Percentiles rank a stretch among this genome's conserved stretches.
Conservation (phyloP, 805 yeast genomes). For the Wickerhamomyces bisporus region DNA sequence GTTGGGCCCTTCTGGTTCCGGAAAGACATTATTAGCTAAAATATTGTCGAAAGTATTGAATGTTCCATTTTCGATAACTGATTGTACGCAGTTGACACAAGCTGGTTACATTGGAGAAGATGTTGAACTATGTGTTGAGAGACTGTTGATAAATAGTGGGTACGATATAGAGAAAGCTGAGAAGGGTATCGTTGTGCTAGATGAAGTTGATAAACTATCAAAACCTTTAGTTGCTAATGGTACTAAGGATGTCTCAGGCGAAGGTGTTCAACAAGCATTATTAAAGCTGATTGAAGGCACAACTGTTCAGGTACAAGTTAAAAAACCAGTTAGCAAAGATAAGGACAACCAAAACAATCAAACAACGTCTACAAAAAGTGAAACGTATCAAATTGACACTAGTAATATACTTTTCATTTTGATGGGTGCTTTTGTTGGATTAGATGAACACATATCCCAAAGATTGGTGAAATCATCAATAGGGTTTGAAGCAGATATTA, state of each 20-base stretch:
- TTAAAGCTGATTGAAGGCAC: slow-evolving; percentile 56
- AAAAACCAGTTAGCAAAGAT: slow-evolving; percentile 33
- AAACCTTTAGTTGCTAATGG: slow-evolving; percentile 42
- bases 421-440: slow-evolving; percentile 61
- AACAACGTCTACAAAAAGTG: slow-evolving; percentile 31
- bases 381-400: slow-evolving; percentile 46
- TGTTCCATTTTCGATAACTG: slow-evolving; percentile 55
- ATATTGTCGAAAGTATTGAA: slow-evolving; percentile 47
- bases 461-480: slow-evolving; percentile 29
- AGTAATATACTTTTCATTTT: slow-evolving; percentile 50
- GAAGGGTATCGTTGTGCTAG: slow-evolving; percentile 54
- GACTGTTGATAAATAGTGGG: slow-evolving; percentile 43
- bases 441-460: slow-evolving; percentile 41
- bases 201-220: slow-evolving; percentile 55
- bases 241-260: slow-evolving; percentile 56
- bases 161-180: slow-evolving; percentile 49
- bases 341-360: slow-evolving; percentile 27
- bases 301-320: slow-evolving; percentile 41
- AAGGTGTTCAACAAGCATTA: slow-evolving; percentile 60
- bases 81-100: slow-evolving; percentile 58
- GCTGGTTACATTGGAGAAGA: slow-evolving; percentile 66
- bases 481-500: slow-evolving; percentile 20
- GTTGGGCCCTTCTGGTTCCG: slow-evolving; percentile 60
- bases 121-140: slow-evolving; percentile 51
- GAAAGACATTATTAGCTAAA: slow-evolving; percentile 53